Conservation (phyloP, 495 filamentous ascomycete genomes). For the Podospora pseudopauciseta region DNA sequence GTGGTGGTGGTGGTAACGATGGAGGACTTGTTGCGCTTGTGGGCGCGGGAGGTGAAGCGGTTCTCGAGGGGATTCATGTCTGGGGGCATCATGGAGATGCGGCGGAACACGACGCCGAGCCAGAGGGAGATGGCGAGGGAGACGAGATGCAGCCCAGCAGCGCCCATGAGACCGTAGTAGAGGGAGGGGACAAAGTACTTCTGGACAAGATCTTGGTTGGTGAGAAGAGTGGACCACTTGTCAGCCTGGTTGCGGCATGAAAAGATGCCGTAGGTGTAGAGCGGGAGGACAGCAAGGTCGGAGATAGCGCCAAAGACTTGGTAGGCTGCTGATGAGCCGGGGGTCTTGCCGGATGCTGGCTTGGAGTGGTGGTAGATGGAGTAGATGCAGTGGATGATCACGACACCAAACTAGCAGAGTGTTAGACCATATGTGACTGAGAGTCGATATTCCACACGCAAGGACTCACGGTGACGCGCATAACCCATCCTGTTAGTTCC, state of each 20-base stretch:
- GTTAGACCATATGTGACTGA: background rate
- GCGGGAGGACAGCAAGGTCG: slow-evolving; percentile 68
- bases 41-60: slow-evolving; percentile 69
- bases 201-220: slow-evolving; percentile 40
- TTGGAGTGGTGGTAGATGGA: slow-evolving; percentile 71
- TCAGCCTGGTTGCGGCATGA: slow-evolving; percentile 50
- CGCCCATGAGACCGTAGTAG: slow-evolving; percentile 59
- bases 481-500: slow-evolving; percentile 62
- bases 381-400: slow-evolving; percentile 67
- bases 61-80: slow-evolving; percentile 91
- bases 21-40: slow-evolving; percentile 75
- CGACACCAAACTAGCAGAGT: slow-evolving; percentile 57
- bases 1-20: slow-evolving; percentile 52
- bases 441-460: background rate
- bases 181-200: slow-evolving; percentile 56
- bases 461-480: slow-evolving; percentile 54
- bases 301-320: slow-evolving; percentile 72
- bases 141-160: slow-evolving; percentile 64
- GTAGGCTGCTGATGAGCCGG: slow-evolving; percentile 77
- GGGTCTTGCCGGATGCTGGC: slow-evolving; percentile 61
- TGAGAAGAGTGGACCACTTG: slow-evolving; percentile 62
- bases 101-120: slow-evolving; percentile 69
- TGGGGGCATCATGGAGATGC: slow-evolving; percentile 74
- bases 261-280: slow-evolving; percentile 69
- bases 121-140: slow-evolving; percentile 67